Evolutionary conservation across 2,329 filamentous ascomycete species (phyloP).

Genomic region (Elsinoe perseae): DNA sequence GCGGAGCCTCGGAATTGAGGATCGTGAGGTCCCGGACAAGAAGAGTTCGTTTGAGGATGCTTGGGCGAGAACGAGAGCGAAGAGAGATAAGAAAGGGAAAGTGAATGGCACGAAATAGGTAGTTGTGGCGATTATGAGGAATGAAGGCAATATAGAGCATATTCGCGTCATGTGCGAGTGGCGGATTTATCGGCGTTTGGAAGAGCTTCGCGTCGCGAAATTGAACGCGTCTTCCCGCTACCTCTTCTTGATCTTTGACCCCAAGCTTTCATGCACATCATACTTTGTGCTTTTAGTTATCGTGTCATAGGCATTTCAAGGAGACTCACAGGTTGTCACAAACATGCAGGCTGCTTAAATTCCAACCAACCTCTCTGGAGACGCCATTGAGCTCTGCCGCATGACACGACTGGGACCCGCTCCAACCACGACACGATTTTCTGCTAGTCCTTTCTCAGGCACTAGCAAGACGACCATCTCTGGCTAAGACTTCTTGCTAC

Average conservation of each 20-base stretch:
- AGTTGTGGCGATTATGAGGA: not conserved
- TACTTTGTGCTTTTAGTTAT: not conserved
- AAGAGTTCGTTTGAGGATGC: constrained; percentile 19
- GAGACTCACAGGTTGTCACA: not conserved
- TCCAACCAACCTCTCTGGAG: no score
- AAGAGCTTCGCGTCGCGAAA: not conserved
- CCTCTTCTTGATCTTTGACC: not conserved
- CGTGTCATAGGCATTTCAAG: not conserved
- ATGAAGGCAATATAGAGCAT: not conserved
- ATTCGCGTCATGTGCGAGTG: not conserved
- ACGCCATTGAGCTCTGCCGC: no score
- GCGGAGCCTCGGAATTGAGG: constrained; percentile 60
- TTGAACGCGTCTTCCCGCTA: constrained; percentile 6
- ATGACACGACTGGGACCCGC: not conserved
- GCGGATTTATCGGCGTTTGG: constrained; percentile 3
- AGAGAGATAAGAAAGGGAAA: constrained; percentile 3
- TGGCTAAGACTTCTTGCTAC: not conserved
- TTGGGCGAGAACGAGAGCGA: not conserved
- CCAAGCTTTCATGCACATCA: not conserved
- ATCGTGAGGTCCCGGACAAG: constrained; percentile 38
- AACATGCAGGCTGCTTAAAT: no score
- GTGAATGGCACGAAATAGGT: constrained; percentile 11
- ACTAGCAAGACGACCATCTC: not conserved
- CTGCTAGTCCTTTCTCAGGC: no score
- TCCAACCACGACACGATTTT: not conserved